phyloP scores from a whole-genome alignment of 768 basidiomycete species.

The Collybiopsis confluens region DNA sequence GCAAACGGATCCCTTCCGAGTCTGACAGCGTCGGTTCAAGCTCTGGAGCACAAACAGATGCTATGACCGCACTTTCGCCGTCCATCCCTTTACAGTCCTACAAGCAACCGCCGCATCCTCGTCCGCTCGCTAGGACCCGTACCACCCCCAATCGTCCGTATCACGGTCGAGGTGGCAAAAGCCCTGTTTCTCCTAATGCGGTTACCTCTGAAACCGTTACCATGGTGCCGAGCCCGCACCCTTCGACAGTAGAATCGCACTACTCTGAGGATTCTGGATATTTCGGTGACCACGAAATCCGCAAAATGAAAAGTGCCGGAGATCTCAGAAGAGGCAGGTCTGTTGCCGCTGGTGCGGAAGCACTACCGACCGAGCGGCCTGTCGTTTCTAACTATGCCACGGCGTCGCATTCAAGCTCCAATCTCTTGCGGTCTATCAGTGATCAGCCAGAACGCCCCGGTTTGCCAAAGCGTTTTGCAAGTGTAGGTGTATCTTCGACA shows the following conservation, averaged over 20 bases:
- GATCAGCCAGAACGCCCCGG: conserved; percentile 27
- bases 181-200: conserved; percentile 20
- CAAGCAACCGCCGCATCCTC: conserved; percentile 24
- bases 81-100: conserved; percentile 17
- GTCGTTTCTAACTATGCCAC: conserved; percentile 42
- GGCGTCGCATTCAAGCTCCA: conserved; percentile 67
- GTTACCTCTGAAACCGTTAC: conserved; percentile 20
- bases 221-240: conserved; percentile 7
- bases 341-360: conserved; percentile 21
- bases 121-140: conserved; percentile 62
- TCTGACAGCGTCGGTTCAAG: neutral
- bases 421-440: conserved; percentile 37
- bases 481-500: conserved; percentile 38
- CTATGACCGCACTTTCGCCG: conserved; percentile 22
- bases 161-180: conserved; percentile 28
- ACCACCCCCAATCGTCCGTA: conserved; percentile 67
- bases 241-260: conserved; percentile 7
- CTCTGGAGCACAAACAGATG: neutral
- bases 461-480: conserved; percentile 59
- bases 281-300: conserved; percentile 55
- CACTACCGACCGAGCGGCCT: conserved; percentile 34
- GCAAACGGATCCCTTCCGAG: conserved; percentile 43
- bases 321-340: conserved; percentile 57
- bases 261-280: conserved; percentile 37
- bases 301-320: conserved; percentile 86